These are phyloP conservation scores for Fragosphaeria purpurea DNA, from an alignment of 2,329 filamentous ascomycete species.

Conservation along the genomic window DNA sequence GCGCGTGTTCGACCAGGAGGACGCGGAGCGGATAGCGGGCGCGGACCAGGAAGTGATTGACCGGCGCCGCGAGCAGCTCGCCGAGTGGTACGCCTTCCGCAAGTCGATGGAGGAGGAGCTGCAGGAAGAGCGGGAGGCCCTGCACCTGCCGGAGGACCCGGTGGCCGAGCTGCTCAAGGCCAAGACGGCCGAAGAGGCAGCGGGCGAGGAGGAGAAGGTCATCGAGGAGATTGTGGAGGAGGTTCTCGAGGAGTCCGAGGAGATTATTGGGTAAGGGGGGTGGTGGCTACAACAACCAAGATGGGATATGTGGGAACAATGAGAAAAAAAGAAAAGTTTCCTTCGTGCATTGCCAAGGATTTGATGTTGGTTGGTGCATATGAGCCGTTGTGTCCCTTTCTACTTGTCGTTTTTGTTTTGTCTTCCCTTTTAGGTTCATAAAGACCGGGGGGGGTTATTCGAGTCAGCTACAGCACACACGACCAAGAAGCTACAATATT, in stretches of 20 bases:
- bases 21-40: slow-evolving; percentile 83
- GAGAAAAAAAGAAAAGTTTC: neutral
- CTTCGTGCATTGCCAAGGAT: no score
- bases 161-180: slow-evolving; percentile 51
- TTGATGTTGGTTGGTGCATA: no score
- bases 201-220: slow-evolving; percentile 61
- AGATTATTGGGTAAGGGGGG: slow-evolving; percentile 40
- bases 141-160: slow-evolving; percentile 57
- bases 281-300: no score
- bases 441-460: no score
- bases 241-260: slow-evolving; percentile 76
- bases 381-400: no score
- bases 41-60: slow-evolving; percentile 93
- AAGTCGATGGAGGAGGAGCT: slow-evolving; percentile 62
- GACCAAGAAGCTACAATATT: no score
- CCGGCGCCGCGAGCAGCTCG: slow-evolving; percentile 67
- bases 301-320: no score
- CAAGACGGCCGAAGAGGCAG: slow-evolving; percentile 42
- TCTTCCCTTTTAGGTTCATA: neutral
- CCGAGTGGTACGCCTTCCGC: slow-evolving; percentile 85
- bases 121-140: slow-evolving; percentile 56
- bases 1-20: slow-evolving; percentile 88
- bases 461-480: no score
- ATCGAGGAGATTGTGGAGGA: slow-evolving; percentile 88
- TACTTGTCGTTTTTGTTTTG: neutral